phyloP scores from a whole-genome alignment of 148 eudicot species.

The Talinum fruticosum region DNA sequence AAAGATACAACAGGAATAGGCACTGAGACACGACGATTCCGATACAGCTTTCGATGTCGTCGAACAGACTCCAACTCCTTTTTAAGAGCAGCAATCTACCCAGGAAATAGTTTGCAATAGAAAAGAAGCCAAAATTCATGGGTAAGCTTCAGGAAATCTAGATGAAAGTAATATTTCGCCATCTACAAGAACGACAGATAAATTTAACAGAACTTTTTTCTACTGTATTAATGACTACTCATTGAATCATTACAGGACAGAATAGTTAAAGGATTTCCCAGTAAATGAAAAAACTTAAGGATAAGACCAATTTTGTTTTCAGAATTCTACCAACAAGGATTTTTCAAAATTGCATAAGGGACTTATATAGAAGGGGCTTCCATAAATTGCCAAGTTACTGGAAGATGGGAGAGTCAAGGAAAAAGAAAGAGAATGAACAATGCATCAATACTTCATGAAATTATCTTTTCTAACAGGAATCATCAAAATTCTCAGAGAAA shows the following conservation, averaged over 20 bases:
- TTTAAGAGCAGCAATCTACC: slow-evolving; percentile 70
- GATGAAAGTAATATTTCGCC: not conserved
- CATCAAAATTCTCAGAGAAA: not conserved
- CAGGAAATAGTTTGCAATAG: slow-evolving; percentile 12
- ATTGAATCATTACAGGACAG: not conserved
- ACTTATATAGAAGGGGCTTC: not conserved
- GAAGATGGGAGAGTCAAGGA: not conserved
- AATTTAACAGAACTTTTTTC: not conserved
- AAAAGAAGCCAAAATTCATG: slow-evolving; percentile 11
- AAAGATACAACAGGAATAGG: slow-evolving; percentile 93
- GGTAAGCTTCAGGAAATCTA: not conserved
- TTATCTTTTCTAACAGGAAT: not conserved
- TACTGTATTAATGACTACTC: not conserved
- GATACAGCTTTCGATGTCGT: slow-evolving; percentile 86
- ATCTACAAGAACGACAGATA: not conserved
- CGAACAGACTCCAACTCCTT: slow-evolving; percentile 91
- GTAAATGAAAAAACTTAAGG: not conserved
- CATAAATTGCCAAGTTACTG: not conserved
- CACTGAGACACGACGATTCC: slow-evolving; percentile 70
- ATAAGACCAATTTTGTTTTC: not conserved
- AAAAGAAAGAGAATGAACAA: not conserved
- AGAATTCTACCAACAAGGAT: not conserved
- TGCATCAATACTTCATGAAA: not conserved
- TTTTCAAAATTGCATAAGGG: not conserved
- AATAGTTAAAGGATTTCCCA: not conserved